phyloP scores from a whole-genome alignment of 306 rosid genomes.

The Sicyos baderoa region DNA sequence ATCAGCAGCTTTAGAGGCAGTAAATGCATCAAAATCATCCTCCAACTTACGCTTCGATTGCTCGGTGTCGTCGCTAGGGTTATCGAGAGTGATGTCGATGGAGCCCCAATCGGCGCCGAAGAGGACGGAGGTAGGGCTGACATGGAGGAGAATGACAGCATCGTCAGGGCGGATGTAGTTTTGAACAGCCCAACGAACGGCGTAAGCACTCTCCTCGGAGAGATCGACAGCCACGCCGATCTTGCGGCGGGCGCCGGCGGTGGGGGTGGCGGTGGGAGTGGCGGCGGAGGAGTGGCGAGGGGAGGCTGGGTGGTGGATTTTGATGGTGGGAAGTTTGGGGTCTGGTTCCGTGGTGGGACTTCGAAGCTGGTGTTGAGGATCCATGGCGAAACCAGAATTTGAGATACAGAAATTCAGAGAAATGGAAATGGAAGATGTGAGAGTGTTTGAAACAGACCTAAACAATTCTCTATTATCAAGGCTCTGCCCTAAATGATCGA shows the following conservation, averaged over 20 bases:
- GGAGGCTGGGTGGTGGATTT: constrained; percentile 69
- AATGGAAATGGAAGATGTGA: too few species aligned
- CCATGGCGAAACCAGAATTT: constrained; percentile 22
- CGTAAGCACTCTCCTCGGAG: constrained; percentile 89
- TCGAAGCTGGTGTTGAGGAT: constrained; percentile 30
- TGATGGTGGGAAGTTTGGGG: constrained; percentile 73
- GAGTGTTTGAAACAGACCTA: too few species aligned
- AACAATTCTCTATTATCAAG: too few species aligned
- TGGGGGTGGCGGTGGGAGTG: constrained; percentile 45
- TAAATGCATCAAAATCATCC: constrained; percentile 83
- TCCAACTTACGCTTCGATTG: constrained; percentile 42
- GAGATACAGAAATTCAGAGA: background rate
- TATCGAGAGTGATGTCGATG: constrained; percentile 51
- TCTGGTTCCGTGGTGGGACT: constrained; percentile 31
- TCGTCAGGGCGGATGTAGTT: constrained; percentile 94
- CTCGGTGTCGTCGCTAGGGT: constrained; percentile 29
- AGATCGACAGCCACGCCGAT: constrained; percentile 94
- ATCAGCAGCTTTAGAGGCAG: constrained; percentile 71
- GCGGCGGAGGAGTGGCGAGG: constrained; percentile 28
- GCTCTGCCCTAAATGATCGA: too few species aligned
- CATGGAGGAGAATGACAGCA: constrained; percentile 94
- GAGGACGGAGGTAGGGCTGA: constrained; percentile 84
- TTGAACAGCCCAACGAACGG: constrained; percentile 91
- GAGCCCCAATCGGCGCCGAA: constrained; percentile 99
- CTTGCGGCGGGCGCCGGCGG: constrained; percentile 92